Evolutionary conservation across 495 filamentous ascomycete species (phyloP).

Genomic region (Penicillium bialowiezense): DNA sequence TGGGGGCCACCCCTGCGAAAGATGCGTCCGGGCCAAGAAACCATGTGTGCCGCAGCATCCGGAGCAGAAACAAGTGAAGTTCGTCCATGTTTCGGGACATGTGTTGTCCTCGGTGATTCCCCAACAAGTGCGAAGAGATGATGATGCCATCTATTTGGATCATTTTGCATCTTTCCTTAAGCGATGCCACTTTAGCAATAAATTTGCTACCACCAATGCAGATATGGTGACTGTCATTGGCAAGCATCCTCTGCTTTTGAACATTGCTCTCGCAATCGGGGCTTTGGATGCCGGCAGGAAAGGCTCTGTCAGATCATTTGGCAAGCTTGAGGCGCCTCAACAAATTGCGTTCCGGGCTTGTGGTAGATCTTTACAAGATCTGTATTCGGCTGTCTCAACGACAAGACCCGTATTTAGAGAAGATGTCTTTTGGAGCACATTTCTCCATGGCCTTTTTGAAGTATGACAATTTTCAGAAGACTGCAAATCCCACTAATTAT

Average conservation of each 20-base stretch:
- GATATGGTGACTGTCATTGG: constrained; percentile 4
- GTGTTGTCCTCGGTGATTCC: background rate
- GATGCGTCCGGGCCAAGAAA: constrained; percentile 1
- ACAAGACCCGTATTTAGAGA: background rate
- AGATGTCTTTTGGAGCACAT: constrained; percentile 4
- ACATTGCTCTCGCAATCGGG: constrained; percentile 5
- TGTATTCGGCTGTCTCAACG: constrained; percentile 2
- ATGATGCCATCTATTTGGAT: constrained; percentile 1
- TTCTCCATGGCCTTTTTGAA: constrained; percentile 6
- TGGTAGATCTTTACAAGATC: constrained; percentile 3
- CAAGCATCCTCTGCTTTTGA: constrained; percentile 1
- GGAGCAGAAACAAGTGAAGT: constrained; percentile 1
- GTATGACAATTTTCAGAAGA: background rate
- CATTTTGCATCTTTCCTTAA: constrained; percentile 3
- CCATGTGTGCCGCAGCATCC: background rate
- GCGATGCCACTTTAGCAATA: constrained; percentile 1
- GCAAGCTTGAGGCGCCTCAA: background rate
- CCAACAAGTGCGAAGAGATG: background rate
- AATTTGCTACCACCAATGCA: background rate
- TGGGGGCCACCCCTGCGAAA: constrained; percentile 1
- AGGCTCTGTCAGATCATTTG: constrained; percentile 1
- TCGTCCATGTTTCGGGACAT: constrained; percentile 3
- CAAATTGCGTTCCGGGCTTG: constrained; percentile 4
- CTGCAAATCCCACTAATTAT: background rate
- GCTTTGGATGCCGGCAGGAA: constrained; percentile 6